Evolutionary conservation across 2,329 filamentous ascomycete genomes (phyloP).

Genomic region (Sclerotinia spermophila): DNA sequence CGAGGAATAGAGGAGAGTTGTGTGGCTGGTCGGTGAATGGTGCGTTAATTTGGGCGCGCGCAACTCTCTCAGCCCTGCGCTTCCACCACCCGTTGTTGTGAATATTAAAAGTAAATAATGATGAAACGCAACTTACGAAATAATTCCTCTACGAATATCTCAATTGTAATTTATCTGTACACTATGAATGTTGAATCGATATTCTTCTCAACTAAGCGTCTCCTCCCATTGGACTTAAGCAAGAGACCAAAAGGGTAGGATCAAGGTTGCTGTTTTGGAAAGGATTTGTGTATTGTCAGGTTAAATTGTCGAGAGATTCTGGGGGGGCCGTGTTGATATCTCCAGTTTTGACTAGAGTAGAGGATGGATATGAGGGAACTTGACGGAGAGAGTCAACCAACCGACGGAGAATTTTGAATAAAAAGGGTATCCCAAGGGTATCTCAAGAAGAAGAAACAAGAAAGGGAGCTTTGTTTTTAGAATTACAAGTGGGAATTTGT

Average conservation of each 20-base stretch:
- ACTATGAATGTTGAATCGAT: too few species aligned
- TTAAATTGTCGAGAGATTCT: background rate
- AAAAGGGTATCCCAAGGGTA: constrained; percentile 16
- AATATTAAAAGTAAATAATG: background rate
- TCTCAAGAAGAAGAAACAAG: background rate
- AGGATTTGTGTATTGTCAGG: background rate
- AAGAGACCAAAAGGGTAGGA: background rate
- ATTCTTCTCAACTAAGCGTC: background rate
- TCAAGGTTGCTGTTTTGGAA: background rate
- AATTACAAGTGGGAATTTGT: background rate
- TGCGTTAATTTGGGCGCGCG: constrained; percentile 12
- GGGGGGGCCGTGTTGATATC: background rate
- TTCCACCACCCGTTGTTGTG: background rate
- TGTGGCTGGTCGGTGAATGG: constrained; percentile 12
- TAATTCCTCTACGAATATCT: background rate
- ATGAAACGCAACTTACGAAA: background rate
- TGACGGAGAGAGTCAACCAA: background rate
- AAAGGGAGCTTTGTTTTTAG: background rate
- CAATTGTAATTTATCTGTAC: background rate
- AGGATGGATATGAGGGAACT: background rate
- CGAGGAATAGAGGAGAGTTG: constrained; percentile 8
- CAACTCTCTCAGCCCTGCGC: constrained; percentile 17
- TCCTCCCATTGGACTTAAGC: background rate
- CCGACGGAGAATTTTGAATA: background rate
- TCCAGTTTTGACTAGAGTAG: background rate